These are phyloP conservation scores for Megacollybia platyphylla DNA, from an alignment of 1,284 basidiomycete species.

Conservation along the genomic window DNA sequence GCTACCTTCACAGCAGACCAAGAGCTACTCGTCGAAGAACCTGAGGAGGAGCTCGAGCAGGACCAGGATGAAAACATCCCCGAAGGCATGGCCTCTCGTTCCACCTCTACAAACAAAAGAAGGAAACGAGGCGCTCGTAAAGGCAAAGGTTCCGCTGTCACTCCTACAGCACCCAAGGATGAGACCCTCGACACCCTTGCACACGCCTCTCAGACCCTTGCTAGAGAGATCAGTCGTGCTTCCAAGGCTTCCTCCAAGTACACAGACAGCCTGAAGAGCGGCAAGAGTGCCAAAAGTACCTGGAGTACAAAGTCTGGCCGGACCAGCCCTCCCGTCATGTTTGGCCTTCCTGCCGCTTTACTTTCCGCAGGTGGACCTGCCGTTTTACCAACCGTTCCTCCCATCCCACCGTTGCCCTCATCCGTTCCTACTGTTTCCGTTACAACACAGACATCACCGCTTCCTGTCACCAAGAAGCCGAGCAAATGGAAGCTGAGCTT, in stretches of 20 bases:
- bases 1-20: conserved; percentile 41
- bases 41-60: conserved; percentile 23
- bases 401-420: conserved; percentile 10
- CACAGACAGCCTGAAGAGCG: not conserved
- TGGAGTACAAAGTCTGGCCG: not conserved
- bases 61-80: conserved; percentile 22
- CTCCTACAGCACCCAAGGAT: conserved; percentile 25
- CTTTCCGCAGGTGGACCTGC: conserved; percentile 11
- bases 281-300: not conserved
- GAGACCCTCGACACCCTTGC: conserved; percentile 61
- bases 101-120: conserved; percentile 56
- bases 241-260: conserved; percentile 21
- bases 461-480: conserved; percentile 51
- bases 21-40: conserved; percentile 28
- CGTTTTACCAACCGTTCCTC: conserved; percentile 9
- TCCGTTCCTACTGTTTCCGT: conserved; percentile 7
- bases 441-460: conserved; percentile 14
- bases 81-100: conserved; percentile 32
- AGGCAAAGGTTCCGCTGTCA: conserved; percentile 33
- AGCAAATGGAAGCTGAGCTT: conserved; percentile 73
- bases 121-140: conserved; percentile 73
- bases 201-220: conserved; percentile 69
- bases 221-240: conserved; percentile 68
- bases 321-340: conserved; percentile 21
- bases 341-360: conserved; percentile 23